Evolutionary conservation across 805 yeast genomes (phyloP).

Genomic region (Lachancea nothofagi): DNA sequence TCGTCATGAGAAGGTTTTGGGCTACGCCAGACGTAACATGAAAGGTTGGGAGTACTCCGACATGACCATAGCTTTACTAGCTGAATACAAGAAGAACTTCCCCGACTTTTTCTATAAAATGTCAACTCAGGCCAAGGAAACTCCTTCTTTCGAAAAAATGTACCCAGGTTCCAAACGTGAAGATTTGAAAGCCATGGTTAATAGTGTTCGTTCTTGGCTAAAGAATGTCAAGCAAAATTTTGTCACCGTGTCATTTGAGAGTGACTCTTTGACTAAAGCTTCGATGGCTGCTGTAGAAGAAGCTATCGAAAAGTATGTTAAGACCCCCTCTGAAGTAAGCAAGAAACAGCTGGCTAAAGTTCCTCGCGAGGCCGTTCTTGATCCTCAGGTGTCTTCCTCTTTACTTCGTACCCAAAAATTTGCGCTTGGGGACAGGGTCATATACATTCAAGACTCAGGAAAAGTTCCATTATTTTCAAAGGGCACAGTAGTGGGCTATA

Average conservation of each 20-base stretch:
- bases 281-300: constrained; percentile 65
- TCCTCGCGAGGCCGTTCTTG: constrained; percentile 76
- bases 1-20: constrained; percentile 75
- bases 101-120: constrained; percentile 51
- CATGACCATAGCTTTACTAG: constrained; percentile 60
- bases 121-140: constrained; percentile 25
- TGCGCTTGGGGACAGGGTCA: constrained; percentile 82
- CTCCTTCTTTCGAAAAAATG: constrained; percentile 30
- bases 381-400: constrained; percentile 67
- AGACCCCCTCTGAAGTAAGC: constrained; percentile 41
- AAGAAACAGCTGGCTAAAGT: constrained; percentile 67
- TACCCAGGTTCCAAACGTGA: constrained; percentile 34
- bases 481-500: constrained; percentile 85
- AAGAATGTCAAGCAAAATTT: constrained; percentile 49
- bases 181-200: constrained; percentile 26
- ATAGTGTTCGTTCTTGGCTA: constrained; percentile 37
- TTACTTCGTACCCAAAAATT: constrained; percentile 71
- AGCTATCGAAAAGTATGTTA: constrained; percentile 43
- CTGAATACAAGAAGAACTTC: constrained; percentile 56
- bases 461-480: constrained; percentile 81
- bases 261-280: constrained; percentile 67
- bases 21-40: constrained; percentile 64
- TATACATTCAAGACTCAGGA: constrained; percentile 79
- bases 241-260: constrained; percentile 62
- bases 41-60: constrained; percentile 81